Evolutionary conservation across 331 rosid genomes (phyloP).

Genomic region (Cucumis variabilis): DNA sequence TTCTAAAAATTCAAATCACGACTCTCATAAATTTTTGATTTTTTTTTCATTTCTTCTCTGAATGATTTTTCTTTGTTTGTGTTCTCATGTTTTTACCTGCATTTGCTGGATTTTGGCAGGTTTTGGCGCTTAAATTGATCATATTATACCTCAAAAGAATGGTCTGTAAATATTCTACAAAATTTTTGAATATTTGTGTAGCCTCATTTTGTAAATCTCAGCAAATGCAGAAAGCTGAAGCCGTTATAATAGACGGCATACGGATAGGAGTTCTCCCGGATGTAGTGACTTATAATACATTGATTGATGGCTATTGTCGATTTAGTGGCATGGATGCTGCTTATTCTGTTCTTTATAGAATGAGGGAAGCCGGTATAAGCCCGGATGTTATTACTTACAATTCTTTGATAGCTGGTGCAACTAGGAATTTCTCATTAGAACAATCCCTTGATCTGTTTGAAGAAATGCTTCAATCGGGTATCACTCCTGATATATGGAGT

Average conservation of each 20-base stretch:
- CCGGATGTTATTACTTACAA: slow-evolving; percentile 80
- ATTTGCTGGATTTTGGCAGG: background rate
- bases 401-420: slow-evolving; percentile 67
- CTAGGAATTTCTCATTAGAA: slow-evolving; percentile 43
- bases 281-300: slow-evolving; percentile 71
- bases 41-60: background rate
- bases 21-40: background rate
- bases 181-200: slow-evolving; percentile 67
- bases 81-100: background rate
- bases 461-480: slow-evolving; percentile 62
- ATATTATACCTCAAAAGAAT: background rate
- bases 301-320: slow-evolving; percentile 69
- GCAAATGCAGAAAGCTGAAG: slow-evolving; percentile 65
- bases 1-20: background rate
- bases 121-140: background rate
- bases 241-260: slow-evolving; percentile 58
- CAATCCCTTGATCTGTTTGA: slow-evolving; percentile 63
- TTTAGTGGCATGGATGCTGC: slow-evolving; percentile 60
- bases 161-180: slow-evolving; percentile 58
- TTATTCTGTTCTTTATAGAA: slow-evolving; percentile 58
- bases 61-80: background rate
- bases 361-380: slow-evolving; percentile 71
- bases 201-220: slow-evolving; percentile 59
- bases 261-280: slow-evolving; percentile 70
- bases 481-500: slow-evolving; percentile 73